Conservation (phyloP, 2,329 filamentous ascomycete genomes). For the Calonectria honghensis region DNA sequence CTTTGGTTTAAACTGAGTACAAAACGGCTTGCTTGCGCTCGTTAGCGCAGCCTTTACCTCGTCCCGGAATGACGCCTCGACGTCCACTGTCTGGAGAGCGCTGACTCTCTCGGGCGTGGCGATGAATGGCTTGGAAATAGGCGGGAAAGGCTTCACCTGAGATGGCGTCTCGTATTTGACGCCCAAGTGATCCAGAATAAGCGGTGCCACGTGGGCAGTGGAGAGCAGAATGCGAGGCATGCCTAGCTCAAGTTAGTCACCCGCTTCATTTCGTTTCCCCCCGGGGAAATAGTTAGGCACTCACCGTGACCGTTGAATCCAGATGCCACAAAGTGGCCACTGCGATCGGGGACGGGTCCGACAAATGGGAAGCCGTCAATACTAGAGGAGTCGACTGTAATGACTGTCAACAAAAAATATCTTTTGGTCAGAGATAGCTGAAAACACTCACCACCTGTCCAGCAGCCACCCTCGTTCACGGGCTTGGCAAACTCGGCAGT, state of each 20-base stretch:
- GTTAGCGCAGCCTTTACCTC: background rate
- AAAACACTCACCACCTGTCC: slow-evolving; percentile 35
- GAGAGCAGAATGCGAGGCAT: slow-evolving; percentile 39
- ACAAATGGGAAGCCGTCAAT: slow-evolving; percentile 39
- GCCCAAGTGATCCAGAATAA: slow-evolving; percentile 31
- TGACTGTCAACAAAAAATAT: background rate
- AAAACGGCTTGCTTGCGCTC: slow-evolving; percentile 36
- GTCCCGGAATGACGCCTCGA: background rate
- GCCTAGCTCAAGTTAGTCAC: slow-evolving; percentile 1
- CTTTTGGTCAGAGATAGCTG: background rate
- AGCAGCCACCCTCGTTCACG: slow-evolving; percentile 36
- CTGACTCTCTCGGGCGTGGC: slow-evolving; percentile 24
- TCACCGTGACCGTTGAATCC: slow-evolving; percentile 38
- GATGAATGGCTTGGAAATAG: slow-evolving; percentile 30
- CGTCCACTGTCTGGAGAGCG: slow-evolving; percentile 23
- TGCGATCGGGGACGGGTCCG: slow-evolving; percentile 26
- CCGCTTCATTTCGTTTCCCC: too few relatives aligned
- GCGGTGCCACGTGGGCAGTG: slow-evolving; percentile 31
- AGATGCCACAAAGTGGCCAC: slow-evolving; percentile 31
- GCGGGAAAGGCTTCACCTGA: slow-evolving; percentile 27
- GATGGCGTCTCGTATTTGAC: slow-evolving; percentile 26
- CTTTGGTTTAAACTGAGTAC: background rate
- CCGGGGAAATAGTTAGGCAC: background rate
- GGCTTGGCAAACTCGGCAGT: slow-evolving; percentile 31
- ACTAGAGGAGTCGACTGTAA: slow-evolving; percentile 31